phyloP scores from a whole-genome alignment of 129 eudicot species.

The Escallonia herrerae region DNA sequence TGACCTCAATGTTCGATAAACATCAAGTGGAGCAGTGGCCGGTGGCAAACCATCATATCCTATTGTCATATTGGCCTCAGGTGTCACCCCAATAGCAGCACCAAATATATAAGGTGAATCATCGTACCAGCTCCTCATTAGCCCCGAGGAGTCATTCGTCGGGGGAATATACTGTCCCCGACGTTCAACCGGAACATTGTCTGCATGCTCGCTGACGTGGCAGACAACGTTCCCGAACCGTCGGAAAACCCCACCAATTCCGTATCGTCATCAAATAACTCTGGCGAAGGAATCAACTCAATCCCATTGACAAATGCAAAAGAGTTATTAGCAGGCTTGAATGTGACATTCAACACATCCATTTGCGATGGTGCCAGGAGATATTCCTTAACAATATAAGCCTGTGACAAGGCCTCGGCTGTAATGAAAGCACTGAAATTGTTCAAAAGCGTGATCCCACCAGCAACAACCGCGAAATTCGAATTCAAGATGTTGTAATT shows the following conservation, averaged over 20 bases:
- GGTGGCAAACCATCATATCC: constrained; percentile 16
- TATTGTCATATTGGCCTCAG: constrained; percentile 26
- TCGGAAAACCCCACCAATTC: constrained; percentile 36
- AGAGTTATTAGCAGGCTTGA: constrained; percentile 43
- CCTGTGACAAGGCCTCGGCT: constrained; percentile 57
- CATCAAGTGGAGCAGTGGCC: constrained; percentile 51
- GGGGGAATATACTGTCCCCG: constrained; percentile 66
- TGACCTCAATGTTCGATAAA: constrained; percentile 45
- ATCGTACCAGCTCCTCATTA: constrained; percentile 75
- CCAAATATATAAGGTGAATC: constrained; percentile 63
- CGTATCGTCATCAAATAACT: constrained; percentile 36
- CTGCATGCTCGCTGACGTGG: constrained; percentile 20
- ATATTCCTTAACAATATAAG: constrained; percentile 59
- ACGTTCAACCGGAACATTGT: constrained; percentile 61
- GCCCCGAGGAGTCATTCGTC: constrained; percentile 47
- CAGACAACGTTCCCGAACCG: constrained; percentile 20
- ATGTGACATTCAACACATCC: constrained; percentile 27
- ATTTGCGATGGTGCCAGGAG: constrained; percentile 27
- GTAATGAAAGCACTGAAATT: constrained; percentile 64
- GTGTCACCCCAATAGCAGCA: constrained; percentile 30
- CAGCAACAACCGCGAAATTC: constrained; percentile 35
- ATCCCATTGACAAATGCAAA: constrained; percentile 77
- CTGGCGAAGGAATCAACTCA: constrained; percentile 44
- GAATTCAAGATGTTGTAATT: constrained; percentile 41
- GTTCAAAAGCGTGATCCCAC: constrained; percentile 41